Conservation (phyloP, 2,329 filamentous ascomycete genomes). For the Venturia aucupariae region DNA sequence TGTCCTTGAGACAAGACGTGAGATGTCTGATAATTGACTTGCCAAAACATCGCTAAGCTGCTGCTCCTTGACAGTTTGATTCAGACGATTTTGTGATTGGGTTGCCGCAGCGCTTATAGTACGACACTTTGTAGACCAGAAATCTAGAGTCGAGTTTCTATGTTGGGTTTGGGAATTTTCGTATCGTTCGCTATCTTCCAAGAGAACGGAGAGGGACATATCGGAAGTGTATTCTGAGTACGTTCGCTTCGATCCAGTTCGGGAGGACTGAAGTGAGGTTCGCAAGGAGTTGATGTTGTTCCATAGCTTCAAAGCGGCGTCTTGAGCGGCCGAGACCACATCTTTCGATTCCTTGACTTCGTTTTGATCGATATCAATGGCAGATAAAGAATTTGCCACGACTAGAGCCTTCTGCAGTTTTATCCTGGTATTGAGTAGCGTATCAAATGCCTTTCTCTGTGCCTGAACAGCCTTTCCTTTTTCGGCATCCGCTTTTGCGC, state of each 20-base stretch:
- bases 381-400: constrained; percentile 63
- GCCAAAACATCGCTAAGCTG: constrained; percentile 59
- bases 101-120: constrained; percentile 45
- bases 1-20: constrained; percentile 61
- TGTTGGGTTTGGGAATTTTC: constrained; percentile 52
- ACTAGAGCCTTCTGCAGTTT: constrained; percentile 86
- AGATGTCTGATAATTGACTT: constrained; percentile 55
- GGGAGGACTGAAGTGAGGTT: constrained; percentile 45
- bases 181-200: constrained; percentile 58
- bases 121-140: constrained; percentile 79
- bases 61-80: constrained; percentile 47
- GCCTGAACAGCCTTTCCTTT: constrained; percentile 82
- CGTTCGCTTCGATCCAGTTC: constrained; percentile 53
- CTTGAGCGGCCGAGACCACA: constrained; percentile 68
- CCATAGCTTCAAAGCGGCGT: constrained; percentile 76
- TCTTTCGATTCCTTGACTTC: constrained; percentile 31
- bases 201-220: constrained; percentile 57
- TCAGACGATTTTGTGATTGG: constrained; percentile 47
- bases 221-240: constrained; percentile 40
- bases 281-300: constrained; percentile 68
- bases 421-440: constrained; percentile 81
- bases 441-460: constrained; percentile 79
- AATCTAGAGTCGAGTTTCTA: constrained; percentile 67
- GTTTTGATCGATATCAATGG: constrained; percentile 20
- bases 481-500: constrained; percentile 65